Percentiles rank a stretch among this genome's conserved stretches.
Evolutionary conservation across 352 stramenopile species (phyloP).

Genomic region (Phytophthora idaei): DNA sequence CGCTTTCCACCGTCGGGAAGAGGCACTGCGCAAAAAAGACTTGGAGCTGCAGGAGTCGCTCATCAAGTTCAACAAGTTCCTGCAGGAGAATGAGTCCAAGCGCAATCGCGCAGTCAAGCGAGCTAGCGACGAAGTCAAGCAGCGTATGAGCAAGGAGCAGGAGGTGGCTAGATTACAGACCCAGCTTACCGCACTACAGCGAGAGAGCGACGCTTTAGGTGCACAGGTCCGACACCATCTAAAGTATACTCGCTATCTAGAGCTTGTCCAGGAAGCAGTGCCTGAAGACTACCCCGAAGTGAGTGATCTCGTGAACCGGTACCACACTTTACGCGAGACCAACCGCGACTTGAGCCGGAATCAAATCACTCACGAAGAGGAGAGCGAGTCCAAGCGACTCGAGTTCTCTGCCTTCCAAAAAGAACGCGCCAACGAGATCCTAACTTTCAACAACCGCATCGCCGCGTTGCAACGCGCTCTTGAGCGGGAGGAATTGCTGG

Average conservation of each 20-base stretch:
- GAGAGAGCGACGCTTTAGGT: slow-evolving; percentile 70
- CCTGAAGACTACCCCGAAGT: slow-evolving; percentile 94
- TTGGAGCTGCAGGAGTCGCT: slow-evolving; percentile 94
- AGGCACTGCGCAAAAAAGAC: slow-evolving; percentile 93
- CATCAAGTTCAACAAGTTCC: slow-evolving; percentile 97
- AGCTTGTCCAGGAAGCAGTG: slow-evolving; percentile 89
- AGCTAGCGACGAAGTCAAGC: slow-evolving; percentile 92
- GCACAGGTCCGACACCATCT: slow-evolving; percentile 78
- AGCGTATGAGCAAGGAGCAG: slow-evolving; percentile 89
- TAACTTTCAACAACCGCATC: slow-evolving; percentile 93
- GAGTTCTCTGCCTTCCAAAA: slow-evolving; percentile 89
- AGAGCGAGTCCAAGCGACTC: slow-evolving; percentile 85
- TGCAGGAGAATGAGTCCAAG: slow-evolving; percentile 95
- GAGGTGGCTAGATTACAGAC: slow-evolving; percentile 78
- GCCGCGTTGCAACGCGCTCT: slow-evolving; percentile 83
- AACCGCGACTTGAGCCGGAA: slow-evolving; percentile 84
- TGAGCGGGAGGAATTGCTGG: slow-evolving; percentile 69
- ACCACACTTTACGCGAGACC: slow-evolving; percentile 91
- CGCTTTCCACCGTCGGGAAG: slow-evolving; percentile 92
- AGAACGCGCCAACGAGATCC: slow-evolving; percentile 91
- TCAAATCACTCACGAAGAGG: slow-evolving; percentile 81
- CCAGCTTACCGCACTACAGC: slow-evolving; percentile 66
- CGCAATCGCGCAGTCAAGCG: slow-evolving; percentile 93
- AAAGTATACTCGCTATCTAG: slow-evolving; percentile 90
- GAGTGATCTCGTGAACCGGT: slow-evolving; percentile 91